These are phyloP conservation scores for Hebeloma cylindrosporum DNA, from an alignment of 768 basidiomycete species.

Conservation along the genomic window DNA sequence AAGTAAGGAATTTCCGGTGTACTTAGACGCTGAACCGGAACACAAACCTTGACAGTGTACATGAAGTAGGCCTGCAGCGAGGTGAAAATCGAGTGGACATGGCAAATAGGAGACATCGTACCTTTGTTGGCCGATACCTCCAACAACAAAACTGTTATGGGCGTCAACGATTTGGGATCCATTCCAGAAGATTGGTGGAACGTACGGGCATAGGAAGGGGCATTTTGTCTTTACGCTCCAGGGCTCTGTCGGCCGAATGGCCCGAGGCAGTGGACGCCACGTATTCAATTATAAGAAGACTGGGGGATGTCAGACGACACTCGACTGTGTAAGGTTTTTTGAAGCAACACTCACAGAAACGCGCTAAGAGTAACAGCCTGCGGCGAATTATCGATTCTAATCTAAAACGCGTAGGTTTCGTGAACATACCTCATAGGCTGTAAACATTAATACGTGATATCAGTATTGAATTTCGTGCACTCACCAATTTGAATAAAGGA, in stretches of 20 bases:
- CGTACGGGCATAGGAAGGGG: slow-evolving; percentile 64
- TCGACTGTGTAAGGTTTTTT: background rate
- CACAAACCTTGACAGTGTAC: slow-evolving; percentile 73
- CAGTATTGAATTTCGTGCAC: slow-evolving; percentile 13
- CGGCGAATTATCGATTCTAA: slow-evolving; percentile 4
- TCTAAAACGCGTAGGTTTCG: slow-evolving; percentile 1
- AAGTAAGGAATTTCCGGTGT: background rate
- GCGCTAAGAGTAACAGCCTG: slow-evolving; percentile 83
- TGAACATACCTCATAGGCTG: slow-evolving; percentile 68
- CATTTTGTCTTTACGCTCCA: slow-evolving; percentile 78
- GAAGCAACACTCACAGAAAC: slow-evolving; percentile 60
- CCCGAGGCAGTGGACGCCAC: slow-evolving; percentile 69
- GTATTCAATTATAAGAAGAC: slow-evolving; percentile 80
- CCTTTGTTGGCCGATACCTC: slow-evolving; percentile 82
- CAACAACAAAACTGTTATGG: slow-evolving; percentile 69
- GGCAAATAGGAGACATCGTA: slow-evolving; percentile 19
- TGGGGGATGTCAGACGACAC: slow-evolving; percentile 24
- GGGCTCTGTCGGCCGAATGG: slow-evolving; percentile 63
- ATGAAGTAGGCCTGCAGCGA: slow-evolving; percentile 74
- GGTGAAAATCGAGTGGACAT: slow-evolving; percentile 5
- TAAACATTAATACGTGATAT: slow-evolving; percentile 9
- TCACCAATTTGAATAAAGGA: slow-evolving; percentile 46
- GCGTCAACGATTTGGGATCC: too few relatives aligned
- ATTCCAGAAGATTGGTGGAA: too few relatives aligned
- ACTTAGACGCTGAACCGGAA: background rate